Evolutionary conservation across 2,329 filamentous ascomycete species (phyloP).

Genomic region (Epichloe gansuensis): DNA sequence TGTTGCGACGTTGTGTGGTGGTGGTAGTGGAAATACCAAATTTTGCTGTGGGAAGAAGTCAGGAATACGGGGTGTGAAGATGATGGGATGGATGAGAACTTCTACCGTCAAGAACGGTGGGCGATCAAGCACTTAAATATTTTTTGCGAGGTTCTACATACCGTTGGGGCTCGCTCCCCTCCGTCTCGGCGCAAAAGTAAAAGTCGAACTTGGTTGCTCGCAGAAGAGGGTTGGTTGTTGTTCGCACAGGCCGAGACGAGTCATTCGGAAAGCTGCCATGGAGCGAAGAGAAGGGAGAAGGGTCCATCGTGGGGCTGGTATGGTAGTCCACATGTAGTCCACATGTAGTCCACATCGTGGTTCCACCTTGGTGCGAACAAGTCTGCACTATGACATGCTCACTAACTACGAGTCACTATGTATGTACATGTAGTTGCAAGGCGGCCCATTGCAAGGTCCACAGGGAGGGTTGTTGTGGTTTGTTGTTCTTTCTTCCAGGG

Average conservation of each 20-base stretch:
- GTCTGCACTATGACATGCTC: background rate
- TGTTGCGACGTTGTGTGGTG: too few species aligned
- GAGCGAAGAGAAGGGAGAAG: too few species aligned
- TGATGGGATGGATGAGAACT: conserved; percentile 5
- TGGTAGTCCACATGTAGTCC: background rate
- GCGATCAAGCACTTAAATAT: conserved; percentile 21
- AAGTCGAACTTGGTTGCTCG: conserved; percentile 1
- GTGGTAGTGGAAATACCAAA: background rate
- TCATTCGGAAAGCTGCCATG: background rate
- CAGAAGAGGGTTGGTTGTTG: background rate
- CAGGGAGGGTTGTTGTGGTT: too few species aligned
- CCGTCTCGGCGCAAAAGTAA: conserved; percentile 3
- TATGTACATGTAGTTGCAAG: too few species aligned
- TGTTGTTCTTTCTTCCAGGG: too few species aligned
- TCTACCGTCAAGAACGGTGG: conserved; percentile 30
- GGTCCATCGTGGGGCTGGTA: too few species aligned
- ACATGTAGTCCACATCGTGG: conserved; percentile 8
- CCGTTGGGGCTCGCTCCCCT: conserved; percentile 3
- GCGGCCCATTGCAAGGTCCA: too few species aligned
- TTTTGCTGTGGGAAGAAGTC: background rate
- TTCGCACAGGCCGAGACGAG: conserved; percentile 2
- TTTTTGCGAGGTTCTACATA: background rate
- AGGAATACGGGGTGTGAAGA: conserved; percentile 1
- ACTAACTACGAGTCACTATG: too few species aligned
- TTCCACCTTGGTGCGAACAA: conserved; percentile 9